Evolutionary conservation across 805 yeast species (phyloP), one percentile per base, ranked within the genome.

Genomic region (Candida oleophila): DNA sequence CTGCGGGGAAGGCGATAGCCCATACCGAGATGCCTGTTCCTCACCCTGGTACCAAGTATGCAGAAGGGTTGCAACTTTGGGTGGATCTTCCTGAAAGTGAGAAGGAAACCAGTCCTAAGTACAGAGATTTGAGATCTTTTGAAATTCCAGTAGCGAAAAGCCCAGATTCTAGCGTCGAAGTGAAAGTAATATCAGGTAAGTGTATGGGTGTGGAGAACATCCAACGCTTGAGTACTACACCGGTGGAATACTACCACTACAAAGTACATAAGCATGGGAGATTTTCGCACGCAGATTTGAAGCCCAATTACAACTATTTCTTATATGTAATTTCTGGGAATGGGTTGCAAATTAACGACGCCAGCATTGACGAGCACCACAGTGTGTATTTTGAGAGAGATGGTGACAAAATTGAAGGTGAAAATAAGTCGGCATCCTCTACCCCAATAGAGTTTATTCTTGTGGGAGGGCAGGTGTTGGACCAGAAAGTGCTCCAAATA

Each of bases 1-100:
- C 96, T 22, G 96, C 96, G 3, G 96, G 96, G 49, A 78, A 77
- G 55, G 97, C 95, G 43, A 81, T 89, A 33, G 87, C 87, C 45
- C 96, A 89, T 63, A 78, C 89, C 2, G 96, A 89, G 61, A 89
- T 65, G 74, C 53, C 44, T 4, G 25, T 41, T 5, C 38, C 38
- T 14, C 38, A 32, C 30, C 64, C 74, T 52, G 78, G 76, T 20
- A 76, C 80, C 1, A 65, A 76, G 19, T 57, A 59, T 15, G 60
- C 61, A 22, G 74, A 69, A 47, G 91, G 91, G 48, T 70, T 87
- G 73, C 95, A 87, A 60, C 68, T 87, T 44, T 87, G 94, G 94
- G 89, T 85, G 21, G 90, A 85, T 58, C 71, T 81, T 50, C 92
- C 89, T 15, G 77, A 65, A 38, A 62, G 73, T 1, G 56, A 80